phyloP scores from a whole-genome alignment of 1,284 basidiomycete genomes.

The Cutaneotrichosporon dermatis region DNA sequence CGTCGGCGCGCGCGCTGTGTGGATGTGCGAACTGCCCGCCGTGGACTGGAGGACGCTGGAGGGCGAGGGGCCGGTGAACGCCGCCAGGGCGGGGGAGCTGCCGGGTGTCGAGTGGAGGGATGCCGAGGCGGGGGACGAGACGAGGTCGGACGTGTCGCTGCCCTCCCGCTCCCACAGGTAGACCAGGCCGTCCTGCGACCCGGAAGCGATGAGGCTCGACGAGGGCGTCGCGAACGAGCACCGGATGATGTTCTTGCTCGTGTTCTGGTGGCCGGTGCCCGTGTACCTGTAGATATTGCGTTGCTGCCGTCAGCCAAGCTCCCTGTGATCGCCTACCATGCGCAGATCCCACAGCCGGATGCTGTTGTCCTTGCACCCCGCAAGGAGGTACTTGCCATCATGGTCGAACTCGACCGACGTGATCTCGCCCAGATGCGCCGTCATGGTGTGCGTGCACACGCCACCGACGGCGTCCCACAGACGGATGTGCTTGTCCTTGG shows the following conservation, averaged over 20 bases:
- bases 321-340: constrained; percentile 35
- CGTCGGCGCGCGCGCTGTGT: constrained; percentile 2
- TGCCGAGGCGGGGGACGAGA: background rate
- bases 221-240: constrained; percentile 48
- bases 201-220: constrained; percentile 45
- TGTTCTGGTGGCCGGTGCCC: constrained; percentile 53
- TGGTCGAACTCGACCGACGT: constrained; percentile 52
- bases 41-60: background rate
- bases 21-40: background rate
- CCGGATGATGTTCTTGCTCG: constrained; percentile 53
- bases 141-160: background rate
- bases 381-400: constrained; percentile 50
- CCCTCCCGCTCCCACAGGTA: constrained; percentile 45
- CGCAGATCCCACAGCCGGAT: constrained; percentile 48
- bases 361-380: constrained; percentile 53
- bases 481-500: constrained; percentile 52
- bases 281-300: constrained; percentile 51
- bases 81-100: background rate
- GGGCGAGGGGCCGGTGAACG: background rate
- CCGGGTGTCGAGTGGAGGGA: too few relatives aligned
- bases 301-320: constrained; percentile 29
- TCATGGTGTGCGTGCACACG: constrained; percentile 49
- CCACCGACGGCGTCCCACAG: constrained; percentile 54
- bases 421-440: constrained; percentile 52
- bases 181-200: constrained; percentile 49